Base-by-base conservation (phyloP, 768 basidiomycete species). In the Suillus placidus region DNA sequence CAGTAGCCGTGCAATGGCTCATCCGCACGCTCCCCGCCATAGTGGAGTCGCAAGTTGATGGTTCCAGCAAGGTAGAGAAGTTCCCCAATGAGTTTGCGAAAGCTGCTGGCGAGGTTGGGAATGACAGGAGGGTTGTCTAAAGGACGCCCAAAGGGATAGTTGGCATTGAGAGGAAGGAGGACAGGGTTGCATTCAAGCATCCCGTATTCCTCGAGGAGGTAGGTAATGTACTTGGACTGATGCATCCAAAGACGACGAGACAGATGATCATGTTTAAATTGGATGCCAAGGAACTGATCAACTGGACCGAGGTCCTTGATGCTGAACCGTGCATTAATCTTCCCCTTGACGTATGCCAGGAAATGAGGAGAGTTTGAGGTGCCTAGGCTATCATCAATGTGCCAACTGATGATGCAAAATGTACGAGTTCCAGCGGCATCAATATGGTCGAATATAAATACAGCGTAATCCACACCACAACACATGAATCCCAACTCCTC, bases 181-280 rank as follows among this genome's bases (percentile, higher is more conserved):
- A 47, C n/a, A 3, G 45, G 45, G n/a, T 47, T 47, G n/a, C 45
- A 47, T 3, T 47, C 1, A 2, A 47, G 45, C 12, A 47, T 10
- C 0, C 86, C 81, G 76, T 86, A 83, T 83, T 47, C 45, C 10
- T 47, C n/a, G 0, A 47, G 45, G 0, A 47, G 45, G 3, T 47
- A 47, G 3, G 45, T 47, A 4, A 47, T 47, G n/a, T 47, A 47
- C 2, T 47, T n/a, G 0, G 45, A n/a, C 2, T 47, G 45, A 2
- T 47, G 45, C n/a, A 47, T n/a, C 45, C 45, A 47, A 0, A 47
- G n/a, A 2, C 4, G 4, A 10, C 45, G 45, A 12, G 45, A 47
- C 5, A 10, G 12, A 1, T 1, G n/a, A n/a, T 47, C 45, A 5
- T 6, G 10, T 12, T 23, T 14, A 7, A 47, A 47, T 14, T 58